Evolutionary conservation across 1,139 yeast species (phyloP).

Genomic region (Magnusiomyces clavatus): DNA sequence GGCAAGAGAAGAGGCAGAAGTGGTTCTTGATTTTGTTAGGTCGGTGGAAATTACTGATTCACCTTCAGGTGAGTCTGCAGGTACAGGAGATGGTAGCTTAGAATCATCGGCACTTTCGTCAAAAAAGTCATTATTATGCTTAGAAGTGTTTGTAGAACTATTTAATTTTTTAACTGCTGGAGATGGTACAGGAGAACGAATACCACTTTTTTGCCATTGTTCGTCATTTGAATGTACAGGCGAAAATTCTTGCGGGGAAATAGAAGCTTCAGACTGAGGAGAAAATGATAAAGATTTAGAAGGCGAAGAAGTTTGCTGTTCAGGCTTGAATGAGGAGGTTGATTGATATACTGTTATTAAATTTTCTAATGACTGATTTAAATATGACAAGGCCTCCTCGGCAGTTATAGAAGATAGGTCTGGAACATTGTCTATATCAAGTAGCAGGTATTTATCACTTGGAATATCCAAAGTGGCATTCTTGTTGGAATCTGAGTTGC

Average conservation of each 20-base stretch:
- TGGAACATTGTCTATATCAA: conserved; percentile 15
- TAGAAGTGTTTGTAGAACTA: too few relatives aligned
- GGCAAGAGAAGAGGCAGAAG: neutral
- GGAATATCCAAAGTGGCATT: conserved; percentile 1
- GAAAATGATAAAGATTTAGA: conserved; percentile 2
- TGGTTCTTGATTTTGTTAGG: too few relatives aligned
- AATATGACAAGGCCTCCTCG: conserved; percentile 21
- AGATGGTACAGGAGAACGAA: too few relatives aligned
- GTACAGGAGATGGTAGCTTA: too few relatives aligned
- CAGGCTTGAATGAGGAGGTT: neutral
- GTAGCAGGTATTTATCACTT: neutral
- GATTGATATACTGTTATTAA: conserved; percentile 6
- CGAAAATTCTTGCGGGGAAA: neutral
- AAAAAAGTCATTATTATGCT: too few relatives aligned
- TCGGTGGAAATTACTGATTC: too few relatives aligned
- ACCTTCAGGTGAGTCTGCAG: too few relatives aligned
- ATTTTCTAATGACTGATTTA: conserved; percentile 19
- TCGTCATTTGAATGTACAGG: neutral
- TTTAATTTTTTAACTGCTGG: too few relatives aligned
- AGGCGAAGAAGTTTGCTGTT: neutral
- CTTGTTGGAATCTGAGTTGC: neutral
- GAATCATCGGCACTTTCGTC: too few relatives aligned
- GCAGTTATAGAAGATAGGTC: conserved; percentile 17
- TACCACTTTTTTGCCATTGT: too few relatives aligned
- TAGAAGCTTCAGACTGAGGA: neutral